phyloP scores from a whole-genome alignment of 306 rosid genomes.

The Ormosia semicastrata region DNA sequence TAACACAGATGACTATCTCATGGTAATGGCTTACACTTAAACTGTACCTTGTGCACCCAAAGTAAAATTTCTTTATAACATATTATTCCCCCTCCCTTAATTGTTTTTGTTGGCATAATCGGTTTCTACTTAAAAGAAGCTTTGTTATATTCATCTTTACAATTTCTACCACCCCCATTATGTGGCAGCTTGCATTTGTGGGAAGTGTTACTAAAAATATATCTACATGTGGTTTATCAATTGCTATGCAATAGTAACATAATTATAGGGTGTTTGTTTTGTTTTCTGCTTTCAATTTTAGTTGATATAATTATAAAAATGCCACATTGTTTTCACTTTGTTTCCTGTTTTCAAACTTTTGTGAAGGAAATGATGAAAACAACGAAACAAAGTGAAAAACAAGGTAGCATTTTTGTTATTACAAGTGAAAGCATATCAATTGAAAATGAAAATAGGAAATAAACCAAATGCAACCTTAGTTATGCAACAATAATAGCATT shows the following conservation, averaged over 20 bases:
- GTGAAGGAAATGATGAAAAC: too few species aligned
- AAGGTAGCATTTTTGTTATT: too few species aligned
- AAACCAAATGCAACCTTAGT: background rate
- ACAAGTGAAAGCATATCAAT: too few species aligned
- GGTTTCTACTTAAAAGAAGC: background rate
- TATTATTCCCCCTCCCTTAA: background rate
- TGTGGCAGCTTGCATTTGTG: background rate
- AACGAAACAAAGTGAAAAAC: too few species aligned
- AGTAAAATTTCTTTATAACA: constrained; percentile 6
- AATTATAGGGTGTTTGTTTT: too few species aligned
- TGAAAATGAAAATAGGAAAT: too few species aligned
- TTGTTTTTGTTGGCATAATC: background rate
- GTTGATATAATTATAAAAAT: too few species aligned
- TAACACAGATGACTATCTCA: constrained; percentile 92
- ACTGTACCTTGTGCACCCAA: constrained; percentile 11
- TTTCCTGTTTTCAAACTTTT: too few species aligned
- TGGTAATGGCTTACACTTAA: constrained; percentile 57
- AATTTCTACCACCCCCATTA: background rate
- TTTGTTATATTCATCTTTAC: background rate
- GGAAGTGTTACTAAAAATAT: background rate
- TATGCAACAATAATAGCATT: background rate
- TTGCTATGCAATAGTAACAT: background rate
- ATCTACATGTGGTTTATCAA: background rate
- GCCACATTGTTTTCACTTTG: too few species aligned
- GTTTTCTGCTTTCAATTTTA: too few species aligned